phyloP scores from a whole-genome alignment of 2,329 filamentous ascomycete genomes.

The Scytalidium lignicola region DNA sequence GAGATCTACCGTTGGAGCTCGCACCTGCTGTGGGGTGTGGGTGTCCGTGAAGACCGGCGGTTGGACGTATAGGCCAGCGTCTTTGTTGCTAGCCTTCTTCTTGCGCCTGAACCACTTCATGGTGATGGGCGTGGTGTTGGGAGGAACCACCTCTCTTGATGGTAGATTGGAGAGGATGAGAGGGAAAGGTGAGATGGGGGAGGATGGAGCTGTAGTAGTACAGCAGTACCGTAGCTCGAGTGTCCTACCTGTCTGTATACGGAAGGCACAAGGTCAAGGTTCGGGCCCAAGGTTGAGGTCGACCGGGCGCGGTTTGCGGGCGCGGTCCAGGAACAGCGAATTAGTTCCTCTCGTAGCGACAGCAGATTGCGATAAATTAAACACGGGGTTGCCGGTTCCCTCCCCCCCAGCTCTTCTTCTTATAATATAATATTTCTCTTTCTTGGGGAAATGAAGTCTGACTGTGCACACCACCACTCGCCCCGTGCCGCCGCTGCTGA shows the following conservation, averaged over 20 bases:
- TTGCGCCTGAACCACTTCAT: slow-evolving; percentile 25
- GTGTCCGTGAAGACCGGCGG: neutral
- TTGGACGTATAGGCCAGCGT: neutral
- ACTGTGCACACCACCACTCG: too few relatives aligned
- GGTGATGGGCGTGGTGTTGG: slow-evolving; percentile 6
- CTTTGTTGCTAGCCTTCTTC: slow-evolving; percentile 9
- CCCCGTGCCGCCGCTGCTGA: too few relatives aligned
- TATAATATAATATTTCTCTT: too few relatives aligned
- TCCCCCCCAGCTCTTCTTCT: too few relatives aligned
- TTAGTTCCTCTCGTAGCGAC: too few relatives aligned
- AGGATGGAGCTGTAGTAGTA: neutral
- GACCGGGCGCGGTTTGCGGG: too few relatives aligned
- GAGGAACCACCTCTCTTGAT: neutral
- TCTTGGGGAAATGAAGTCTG: too few relatives aligned
- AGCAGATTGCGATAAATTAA: too few relatives aligned
- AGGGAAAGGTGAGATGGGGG: neutral
- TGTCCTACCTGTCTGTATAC: neutral
- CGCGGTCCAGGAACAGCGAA: too few relatives aligned
- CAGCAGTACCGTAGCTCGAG: neutral
- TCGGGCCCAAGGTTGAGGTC: neutral
- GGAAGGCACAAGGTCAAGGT: neutral
- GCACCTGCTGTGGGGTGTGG: neutral
- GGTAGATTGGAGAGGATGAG: neutral
- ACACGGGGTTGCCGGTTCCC: too few relatives aligned
- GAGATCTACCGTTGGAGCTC: neutral